These are phyloP conservation scores for Platanus orientalis DNA, from an alignment of 164 flowering plant genomes.

Conservation along the genomic window DNA sequence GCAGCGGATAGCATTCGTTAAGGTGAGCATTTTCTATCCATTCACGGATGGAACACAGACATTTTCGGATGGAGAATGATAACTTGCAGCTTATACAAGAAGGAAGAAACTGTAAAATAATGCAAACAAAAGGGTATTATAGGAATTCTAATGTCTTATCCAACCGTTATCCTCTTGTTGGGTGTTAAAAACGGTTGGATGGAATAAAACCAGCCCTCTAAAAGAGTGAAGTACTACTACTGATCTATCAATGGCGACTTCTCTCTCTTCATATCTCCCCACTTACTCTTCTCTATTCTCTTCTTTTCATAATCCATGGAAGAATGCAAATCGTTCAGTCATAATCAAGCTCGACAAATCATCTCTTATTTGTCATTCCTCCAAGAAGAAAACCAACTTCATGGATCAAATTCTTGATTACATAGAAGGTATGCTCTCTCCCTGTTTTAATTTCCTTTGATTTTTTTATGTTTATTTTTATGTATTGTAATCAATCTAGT, in stretches of 20 bases:
- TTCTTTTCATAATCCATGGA: conserved; percentile 12
- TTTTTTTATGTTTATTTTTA: not conserved
- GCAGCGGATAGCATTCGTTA: no score
- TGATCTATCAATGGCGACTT: conserved; percentile 23
- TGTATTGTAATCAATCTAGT: no score
- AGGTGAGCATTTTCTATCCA: no score
- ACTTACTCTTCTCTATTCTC: not conserved
- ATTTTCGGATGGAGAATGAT: no score
- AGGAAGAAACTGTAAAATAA: no score
- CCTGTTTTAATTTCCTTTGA: not conserved
- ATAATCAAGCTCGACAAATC: conserved; percentile 15
- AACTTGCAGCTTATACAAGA: no score
- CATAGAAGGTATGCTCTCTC: conserved; percentile 62
- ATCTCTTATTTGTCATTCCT: conserved; percentile 36
- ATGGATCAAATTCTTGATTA: conserved; percentile 87
- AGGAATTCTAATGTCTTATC: not conserved
- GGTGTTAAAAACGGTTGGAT: conserved; percentile 23
- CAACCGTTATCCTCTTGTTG: conserved; percentile 9
- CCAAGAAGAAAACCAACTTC: conserved; percentile 69
- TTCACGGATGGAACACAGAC: no score
- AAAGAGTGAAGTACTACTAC: not conserved
- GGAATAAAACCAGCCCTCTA: not conserved
- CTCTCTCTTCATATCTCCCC: conserved; percentile 16
- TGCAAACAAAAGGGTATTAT: no score
- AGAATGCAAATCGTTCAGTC: not conserved